These are phyloP conservation scores for Neofusicoccum sp. DNA, from an alignment of 2,329 filamentous ascomycete genomes.

Conservation along the genomic window DNA sequence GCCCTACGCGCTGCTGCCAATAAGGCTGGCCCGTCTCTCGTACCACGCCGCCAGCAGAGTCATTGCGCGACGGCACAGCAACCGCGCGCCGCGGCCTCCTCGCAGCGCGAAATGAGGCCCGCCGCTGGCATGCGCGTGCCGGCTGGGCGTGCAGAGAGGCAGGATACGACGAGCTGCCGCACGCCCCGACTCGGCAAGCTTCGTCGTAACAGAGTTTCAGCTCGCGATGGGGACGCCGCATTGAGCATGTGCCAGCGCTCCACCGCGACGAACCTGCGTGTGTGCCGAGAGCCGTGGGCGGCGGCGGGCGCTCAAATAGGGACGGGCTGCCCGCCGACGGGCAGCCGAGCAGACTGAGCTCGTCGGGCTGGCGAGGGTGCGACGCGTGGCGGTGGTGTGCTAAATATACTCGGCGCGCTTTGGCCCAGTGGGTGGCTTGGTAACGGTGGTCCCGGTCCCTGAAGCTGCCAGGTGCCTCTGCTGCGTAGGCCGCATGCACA, in stretches of 20 bases:
- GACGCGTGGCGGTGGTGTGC: constrained; percentile 15
- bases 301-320: background rate
- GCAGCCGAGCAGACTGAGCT: background rate
- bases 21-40: constrained; percentile 14
- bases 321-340: background rate
- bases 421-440: constrained; percentile 3
- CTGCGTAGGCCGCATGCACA: constrained; percentile 10
- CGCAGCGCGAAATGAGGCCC: background rate
- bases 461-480: constrained; percentile 7
- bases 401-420: constrained; percentile 9
- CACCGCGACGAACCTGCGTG: background rate
- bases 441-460: constrained; percentile 6
- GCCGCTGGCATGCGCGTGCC: background rate
- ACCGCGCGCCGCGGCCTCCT: no score
- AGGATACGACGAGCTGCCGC: background rate
- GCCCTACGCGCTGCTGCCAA: constrained; percentile 2
- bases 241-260: background rate
- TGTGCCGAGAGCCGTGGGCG: constrained; percentile 1
- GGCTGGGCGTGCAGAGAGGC: background rate
- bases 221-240: constrained; percentile 1
- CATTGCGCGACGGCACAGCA: background rate
- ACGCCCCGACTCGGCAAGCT: background rate
- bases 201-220: constrained; percentile 10
- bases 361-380: background rate
- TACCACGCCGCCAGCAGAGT: background rate